Base-by-base conservation (phyloP, 2,329 filamentous ascomycete species). In the Bipolaris bicolor region DNA sequence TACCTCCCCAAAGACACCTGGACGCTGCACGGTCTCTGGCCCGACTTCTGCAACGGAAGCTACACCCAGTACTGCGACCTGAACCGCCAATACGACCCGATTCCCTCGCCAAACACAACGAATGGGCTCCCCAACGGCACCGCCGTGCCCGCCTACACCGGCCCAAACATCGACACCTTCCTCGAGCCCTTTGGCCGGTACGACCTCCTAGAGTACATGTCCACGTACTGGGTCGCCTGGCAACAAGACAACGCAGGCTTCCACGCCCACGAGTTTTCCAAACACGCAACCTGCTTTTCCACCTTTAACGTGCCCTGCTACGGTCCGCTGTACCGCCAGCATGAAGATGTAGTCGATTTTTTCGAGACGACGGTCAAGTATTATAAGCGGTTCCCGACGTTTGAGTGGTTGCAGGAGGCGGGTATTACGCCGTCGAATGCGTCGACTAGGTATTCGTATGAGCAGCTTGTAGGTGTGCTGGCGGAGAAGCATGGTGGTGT, bases 21-120 rank as follows among this genome's bases (percentile, higher is more conserved):
- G 83, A 84, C 82, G 0, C 77, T 89, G 10, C 86, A 88, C 64
- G 86, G 86, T 22, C 24, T 62, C 10, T 67, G 67, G 67, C 67
- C 67, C 1, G 67, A 69, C 61, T 82, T 79, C 58, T 83, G 80
- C 62, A 77, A 81, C 76, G 84, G 86, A 45, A 82, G 80, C 0
- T 89, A 85, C 69, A 88, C 86, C 0, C 86, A 89, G 61, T 90
- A 88, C 74, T 90, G 87, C 75, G 87, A 90, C 67, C 70, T 88
- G 48, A 82, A 71, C 50, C 83, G 87, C 0, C 87, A 90, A 72
- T 89, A 87, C 63, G 87, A 89, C 67, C 87, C 86, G 1, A 67
- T 73, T 13, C 85, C 85, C 0, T 81, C 80, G 0, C 86, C 87
- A 24, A 89, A 88, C 74, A 88, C 86, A 6, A 89, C 87, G 5